A percentile compares a stretch with the other conserved stretches of the same genome.
These are phyloP conservation scores for Fusarium fracticaudum DNA, from an alignment of 2,329 filamentous ascomycete genomes.

Conservation along the genomic window DNA sequence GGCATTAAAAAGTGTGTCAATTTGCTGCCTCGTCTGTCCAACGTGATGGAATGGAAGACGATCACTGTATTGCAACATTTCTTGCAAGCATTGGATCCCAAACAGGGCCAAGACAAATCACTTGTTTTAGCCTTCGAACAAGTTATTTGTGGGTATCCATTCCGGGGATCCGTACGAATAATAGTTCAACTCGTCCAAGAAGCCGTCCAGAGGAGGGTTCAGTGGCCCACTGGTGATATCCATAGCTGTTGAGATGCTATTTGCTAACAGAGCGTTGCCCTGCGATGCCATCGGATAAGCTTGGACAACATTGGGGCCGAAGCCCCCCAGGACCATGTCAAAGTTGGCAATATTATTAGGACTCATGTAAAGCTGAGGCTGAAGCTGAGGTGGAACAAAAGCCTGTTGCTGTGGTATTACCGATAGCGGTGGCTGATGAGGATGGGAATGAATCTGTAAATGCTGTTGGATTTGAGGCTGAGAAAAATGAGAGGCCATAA, in stretches of 20 bases:
- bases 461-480: constrained; percentile 38
- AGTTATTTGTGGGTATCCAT: constrained; percentile 31
- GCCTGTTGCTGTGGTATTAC: constrained; percentile 34
- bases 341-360: constrained; percentile 32
- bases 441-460: not conserved
- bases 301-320: constrained; percentile 38
- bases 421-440: constrained; percentile 1
- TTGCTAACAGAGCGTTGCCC: constrained; percentile 4
- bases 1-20: not conserved
- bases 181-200: constrained; percentile 56
- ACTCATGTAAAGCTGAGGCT: constrained; percentile 21
- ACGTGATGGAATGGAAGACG: not conserved
- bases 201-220: constrained; percentile 55
- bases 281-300: constrained; percentile 27
- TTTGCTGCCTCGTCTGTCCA: not conserved
- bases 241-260: constrained; percentile 3
- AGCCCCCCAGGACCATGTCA: constrained; percentile 55
- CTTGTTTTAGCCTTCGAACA: constrained; percentile 33
- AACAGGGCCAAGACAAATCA: not conserved
- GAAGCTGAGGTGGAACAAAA: constrained; percentile 24
- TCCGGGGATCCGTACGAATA: constrained; percentile 52
- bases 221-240: constrained; percentile 6
- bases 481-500: constrained; percentile 23
- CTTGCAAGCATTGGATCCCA: not conserved
- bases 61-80: not conserved